Conservation (phyloP, 306 rosid genomes). For the Glycyrrhiza uralensis region DNA sequence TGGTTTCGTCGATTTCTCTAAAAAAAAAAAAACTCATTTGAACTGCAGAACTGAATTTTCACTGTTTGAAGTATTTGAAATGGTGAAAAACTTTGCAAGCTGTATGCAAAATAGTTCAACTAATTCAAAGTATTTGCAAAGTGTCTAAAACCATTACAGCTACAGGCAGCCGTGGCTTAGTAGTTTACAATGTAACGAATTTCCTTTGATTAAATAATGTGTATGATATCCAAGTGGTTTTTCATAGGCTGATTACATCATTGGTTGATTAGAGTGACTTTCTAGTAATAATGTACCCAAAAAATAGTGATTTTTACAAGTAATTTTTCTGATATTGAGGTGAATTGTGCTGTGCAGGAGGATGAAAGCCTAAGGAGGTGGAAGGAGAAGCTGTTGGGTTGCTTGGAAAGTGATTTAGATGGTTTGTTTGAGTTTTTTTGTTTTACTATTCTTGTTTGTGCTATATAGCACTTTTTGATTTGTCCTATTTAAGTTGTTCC, state of each 20-base stretch:
- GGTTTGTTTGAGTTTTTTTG: slow-evolving; percentile 53
- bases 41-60: background rate
- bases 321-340: slow-evolving; percentile 10
- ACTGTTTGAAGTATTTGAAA: background rate
- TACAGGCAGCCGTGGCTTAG: background rate
- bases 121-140: background rate
- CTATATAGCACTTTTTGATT: background rate
- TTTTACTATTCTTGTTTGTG: slow-evolving; percentile 5
- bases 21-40: background rate
- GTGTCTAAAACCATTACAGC: slow-evolving; percentile 20
- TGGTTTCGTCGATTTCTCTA: slow-evolving; percentile 1
- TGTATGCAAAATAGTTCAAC: background rate
- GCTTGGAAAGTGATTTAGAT: slow-evolving; percentile 73
- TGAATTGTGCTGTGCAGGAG: slow-evolving; percentile 49
- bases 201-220: background rate
- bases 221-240: background rate
- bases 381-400: slow-evolving; percentile 96
- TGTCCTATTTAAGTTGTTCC: slow-evolving; percentile 20
- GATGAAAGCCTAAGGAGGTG: slow-evolving; percentile 98
- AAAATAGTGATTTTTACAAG: background rate
- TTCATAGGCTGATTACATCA: background rate
- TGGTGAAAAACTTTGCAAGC: background rate
- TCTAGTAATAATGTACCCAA: background rate
- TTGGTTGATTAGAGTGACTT: background rate
- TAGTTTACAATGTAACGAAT: background rate